A percentile compares a stretch with the other conserved stretches of the same genome.
These are phyloP conservation scores for Aspergillus egyptiacus DNA, from an alignment of 495 filamentous ascomycete genomes.

Conservation along the genomic window DNA sequence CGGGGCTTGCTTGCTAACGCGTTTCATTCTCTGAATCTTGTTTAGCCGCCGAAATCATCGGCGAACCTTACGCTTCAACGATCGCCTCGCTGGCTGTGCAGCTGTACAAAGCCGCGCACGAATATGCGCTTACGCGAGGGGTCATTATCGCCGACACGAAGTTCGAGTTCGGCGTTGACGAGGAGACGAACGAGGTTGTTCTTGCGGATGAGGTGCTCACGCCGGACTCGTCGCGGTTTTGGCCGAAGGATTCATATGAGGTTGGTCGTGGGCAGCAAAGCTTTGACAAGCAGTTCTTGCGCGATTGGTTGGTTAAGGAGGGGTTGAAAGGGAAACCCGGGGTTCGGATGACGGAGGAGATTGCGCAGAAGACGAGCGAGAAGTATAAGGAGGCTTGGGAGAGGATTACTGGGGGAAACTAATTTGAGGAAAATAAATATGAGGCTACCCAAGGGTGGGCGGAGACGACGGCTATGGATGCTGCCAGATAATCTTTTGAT, in stretches of 20 bases:
- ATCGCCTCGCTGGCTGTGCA: slow-evolving; percentile 67
- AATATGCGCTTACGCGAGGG: slow-evolving; percentile 69
- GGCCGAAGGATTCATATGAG: slow-evolving; percentile 68
- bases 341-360: slow-evolving; percentile 60
- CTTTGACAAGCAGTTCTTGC: slow-evolving; percentile 87
- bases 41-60: slow-evolving; percentile 62
- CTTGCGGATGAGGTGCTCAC: slow-evolving; percentile 92
- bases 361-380: slow-evolving; percentile 54
- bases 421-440: slow-evolving; percentile 2
- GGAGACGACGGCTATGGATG: too few relatives aligned
- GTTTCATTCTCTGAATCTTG: neutral
- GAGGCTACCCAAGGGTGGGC: too few relatives aligned
- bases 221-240: slow-evolving; percentile 82
- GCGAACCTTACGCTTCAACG: slow-evolving; percentile 63
- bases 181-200: slow-evolving; percentile 67
- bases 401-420: slow-evolving; percentile 54
- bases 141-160: slow-evolving; percentile 92
- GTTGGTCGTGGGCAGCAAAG: slow-evolving; percentile 70
- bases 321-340: slow-evolving; percentile 67
- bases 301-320: slow-evolving; percentile 74
- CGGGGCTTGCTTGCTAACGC: slow-evolving; percentile 9
- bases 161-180: slow-evolving; percentile 76
- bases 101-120: slow-evolving; percentile 67
- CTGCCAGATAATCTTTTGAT: too few relatives aligned
- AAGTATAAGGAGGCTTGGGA: slow-evolving; percentile 69